A percentile compares a stretch with the other conserved stretches of the same genome.
phyloP scores from a whole-genome alignment of 2,329 filamentous ascomycete species.

The Bisporella sp. region DNA sequence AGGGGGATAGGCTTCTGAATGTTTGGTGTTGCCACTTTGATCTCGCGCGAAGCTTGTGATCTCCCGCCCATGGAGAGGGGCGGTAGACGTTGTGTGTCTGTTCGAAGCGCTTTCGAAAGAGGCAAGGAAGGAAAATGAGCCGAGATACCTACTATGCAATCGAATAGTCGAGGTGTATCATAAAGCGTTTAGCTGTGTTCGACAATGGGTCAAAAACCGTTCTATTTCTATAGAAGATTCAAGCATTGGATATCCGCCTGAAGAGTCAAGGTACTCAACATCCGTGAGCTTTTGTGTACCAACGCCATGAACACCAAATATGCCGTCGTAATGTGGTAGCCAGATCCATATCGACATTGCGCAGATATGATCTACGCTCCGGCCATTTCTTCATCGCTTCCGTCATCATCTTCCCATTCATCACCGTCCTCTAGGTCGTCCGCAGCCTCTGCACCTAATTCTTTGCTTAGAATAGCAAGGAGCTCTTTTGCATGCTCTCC shows the following conservation, averaged over 20 bases:
- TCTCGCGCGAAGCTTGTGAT: not conserved
- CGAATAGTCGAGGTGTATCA: too few relatives aligned
- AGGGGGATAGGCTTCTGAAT: not conserved
- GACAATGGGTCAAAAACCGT: not conserved
- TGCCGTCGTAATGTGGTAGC: not conserved
- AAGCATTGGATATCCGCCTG: not conserved
- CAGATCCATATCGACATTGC: slow-evolving; percentile 18
- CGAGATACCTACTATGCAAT: not conserved
- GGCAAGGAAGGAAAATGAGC: not conserved
- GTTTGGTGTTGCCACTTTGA: not conserved
- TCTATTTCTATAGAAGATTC: not conserved
- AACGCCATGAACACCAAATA: slow-evolving; percentile 13
- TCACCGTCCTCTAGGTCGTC: slow-evolving; percentile 42
- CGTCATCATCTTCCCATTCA: slow-evolving; percentile 47
- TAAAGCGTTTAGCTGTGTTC: too few relatives aligned
- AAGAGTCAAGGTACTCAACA: not conserved
- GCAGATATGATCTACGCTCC: slow-evolving; percentile 23
- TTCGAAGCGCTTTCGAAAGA: not conserved
- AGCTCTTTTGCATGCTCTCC: slow-evolving; percentile 71
- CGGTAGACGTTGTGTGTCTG: not conserved
- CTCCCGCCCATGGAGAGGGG: not conserved
- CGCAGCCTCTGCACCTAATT: slow-evolving; percentile 55
- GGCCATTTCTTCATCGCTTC: slow-evolving; percentile 45
- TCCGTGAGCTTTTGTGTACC: not conserved
- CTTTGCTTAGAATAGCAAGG: slow-evolving; percentile 53